Evolutionary conservation across 345 rosid genomes (phyloP).

Genomic region (Dipteronia sinensis): DNA sequence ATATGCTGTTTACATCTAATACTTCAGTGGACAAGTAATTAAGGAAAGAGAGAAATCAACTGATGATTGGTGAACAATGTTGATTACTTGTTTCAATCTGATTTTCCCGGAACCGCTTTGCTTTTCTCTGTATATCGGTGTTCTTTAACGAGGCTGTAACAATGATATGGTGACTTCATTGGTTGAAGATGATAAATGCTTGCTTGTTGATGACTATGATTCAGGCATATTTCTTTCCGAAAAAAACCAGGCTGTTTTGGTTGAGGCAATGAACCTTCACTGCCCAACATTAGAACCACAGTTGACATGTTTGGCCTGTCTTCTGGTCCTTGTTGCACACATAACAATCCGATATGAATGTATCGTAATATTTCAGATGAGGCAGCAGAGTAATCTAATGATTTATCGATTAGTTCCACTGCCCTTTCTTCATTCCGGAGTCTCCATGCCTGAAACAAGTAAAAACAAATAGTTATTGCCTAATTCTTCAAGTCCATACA

Average conservation of each 20-base stretch:
- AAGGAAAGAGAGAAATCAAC: no score
- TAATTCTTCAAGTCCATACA: no score
- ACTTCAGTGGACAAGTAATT: no score
- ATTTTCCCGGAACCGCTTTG: neutral
- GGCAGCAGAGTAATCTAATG: neutral
- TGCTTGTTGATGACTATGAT: constrained; percentile 7
- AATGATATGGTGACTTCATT: constrained; percentile 12
- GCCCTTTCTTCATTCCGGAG: constrained; percentile 34
- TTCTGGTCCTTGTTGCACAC: constrained; percentile 47
- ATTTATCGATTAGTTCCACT: neutral
- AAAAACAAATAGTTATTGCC: neutral
- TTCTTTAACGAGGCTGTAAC: neutral
- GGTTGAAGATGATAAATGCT: neutral
- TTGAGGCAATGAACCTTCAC: constrained; percentile 22
- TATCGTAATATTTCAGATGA: constrained; percentile 30
- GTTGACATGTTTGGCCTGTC: constrained; percentile 53
- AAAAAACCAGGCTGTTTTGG: constrained; percentile 29
- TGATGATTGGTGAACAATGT: no score
- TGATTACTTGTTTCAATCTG: no score
- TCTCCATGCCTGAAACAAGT: constrained; percentile 35
- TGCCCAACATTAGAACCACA: constrained; percentile 45
- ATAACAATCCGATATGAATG: constrained; percentile 46
- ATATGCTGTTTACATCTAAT: no score
- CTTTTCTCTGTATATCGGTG: neutral
- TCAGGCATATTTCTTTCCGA: neutral